Base-by-base conservation (phyloP, 2,329 filamentous ascomycete genomes). In the Alternaria sp. region DNA sequence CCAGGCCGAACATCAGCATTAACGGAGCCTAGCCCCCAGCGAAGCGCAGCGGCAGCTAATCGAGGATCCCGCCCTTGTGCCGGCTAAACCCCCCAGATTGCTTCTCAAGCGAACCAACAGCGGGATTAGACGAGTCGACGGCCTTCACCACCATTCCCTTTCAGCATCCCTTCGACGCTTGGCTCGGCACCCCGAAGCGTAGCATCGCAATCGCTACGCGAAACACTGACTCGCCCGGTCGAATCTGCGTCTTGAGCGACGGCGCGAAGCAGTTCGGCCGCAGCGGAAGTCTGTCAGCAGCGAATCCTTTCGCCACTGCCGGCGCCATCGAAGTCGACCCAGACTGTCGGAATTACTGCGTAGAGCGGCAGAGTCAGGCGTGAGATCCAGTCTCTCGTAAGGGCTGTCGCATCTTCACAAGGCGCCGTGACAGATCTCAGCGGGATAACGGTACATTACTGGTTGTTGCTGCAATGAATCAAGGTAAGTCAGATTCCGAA, bases 71-170 rank as follows among this genome's bases (percentile, higher is more conserved):
- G 66, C 68, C 72, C 74, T 69, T 72, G 69, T 72, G 68, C 74
- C 74, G 72, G 74, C 72, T 76, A 77, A 75, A 76, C 67, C 72
- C 59, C 57, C 68, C 73, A 73, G 71, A 75, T 73, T 70, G 68
- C 68, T 20, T 65, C 69, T 73, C 65, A 76, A 75, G 72, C 75
- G 74, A 77, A 58, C 73, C 75, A 76, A 72, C 75, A 75, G 70
- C 74, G 68, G 67, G 68, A 63, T 57, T 72, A 72, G 61, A 73
- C 69, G 61, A 69, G 66, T 61, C 64, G 46, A 62, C 52, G 54
- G 46, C 34, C 57, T 58, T 59, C 62, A 54, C 58, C 61, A 54
- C 43, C 59, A 54, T 68, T 58, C 62, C 64, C 52, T 57, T 68
- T 63, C 51, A 62, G 64, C 62, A 64, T 47, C 59, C 54, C 61